Evolutionary conservation across 2,329 filamentous ascomycete genomes (phyloP).

Genomic region (Scorias spongiosa): DNA sequence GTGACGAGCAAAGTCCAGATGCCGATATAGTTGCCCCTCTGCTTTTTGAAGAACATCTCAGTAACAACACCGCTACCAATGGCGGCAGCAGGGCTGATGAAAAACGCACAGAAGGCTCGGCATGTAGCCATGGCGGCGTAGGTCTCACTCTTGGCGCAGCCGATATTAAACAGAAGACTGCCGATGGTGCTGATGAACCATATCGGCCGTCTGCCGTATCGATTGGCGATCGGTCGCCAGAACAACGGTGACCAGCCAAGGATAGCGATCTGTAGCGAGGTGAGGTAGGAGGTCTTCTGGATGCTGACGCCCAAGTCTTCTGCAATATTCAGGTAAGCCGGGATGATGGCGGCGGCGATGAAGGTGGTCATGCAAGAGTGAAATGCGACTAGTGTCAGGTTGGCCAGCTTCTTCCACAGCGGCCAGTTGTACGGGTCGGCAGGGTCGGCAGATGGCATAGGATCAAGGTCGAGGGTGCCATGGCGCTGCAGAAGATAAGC

Average conservation of each 20-base stretch:
- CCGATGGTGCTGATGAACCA: conserved; percentile 35
- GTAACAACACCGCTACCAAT: conserved; percentile 41
- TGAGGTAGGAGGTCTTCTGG: conserved; percentile 38
- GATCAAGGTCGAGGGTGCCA: conserved; percentile 40
- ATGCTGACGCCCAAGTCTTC: conserved; percentile 34
- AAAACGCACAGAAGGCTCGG: conserved; percentile 37
- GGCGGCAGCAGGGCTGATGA: conserved; percentile 38
- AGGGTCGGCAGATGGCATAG: conserved; percentile 34
- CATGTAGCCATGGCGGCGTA: conserved; percentile 36
- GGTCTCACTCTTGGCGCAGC: conserved; percentile 33
- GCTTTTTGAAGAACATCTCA: conserved; percentile 40
- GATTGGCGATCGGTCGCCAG: conserved; percentile 38
- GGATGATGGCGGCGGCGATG: conserved; percentile 38
- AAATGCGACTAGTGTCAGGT: conserved; percentile 37
- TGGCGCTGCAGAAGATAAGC: conserved; percentile 38
- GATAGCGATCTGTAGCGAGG: conserved; percentile 38
- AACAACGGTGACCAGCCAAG: conserved; percentile 37
- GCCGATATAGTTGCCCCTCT: conserved; percentile 39
- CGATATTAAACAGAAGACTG: conserved; percentile 35
- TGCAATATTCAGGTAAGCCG: conserved; percentile 39
- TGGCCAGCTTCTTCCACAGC: conserved; percentile 33
- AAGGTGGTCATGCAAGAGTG: conserved; percentile 40
- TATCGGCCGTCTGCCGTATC: conserved; percentile 38
- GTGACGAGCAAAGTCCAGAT: conserved; percentile 40
- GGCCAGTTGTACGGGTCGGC: conserved; percentile 44